Base-by-base conservation (phyloP, 805 yeast species). In the Blastobotrys attinorum region DNA sequence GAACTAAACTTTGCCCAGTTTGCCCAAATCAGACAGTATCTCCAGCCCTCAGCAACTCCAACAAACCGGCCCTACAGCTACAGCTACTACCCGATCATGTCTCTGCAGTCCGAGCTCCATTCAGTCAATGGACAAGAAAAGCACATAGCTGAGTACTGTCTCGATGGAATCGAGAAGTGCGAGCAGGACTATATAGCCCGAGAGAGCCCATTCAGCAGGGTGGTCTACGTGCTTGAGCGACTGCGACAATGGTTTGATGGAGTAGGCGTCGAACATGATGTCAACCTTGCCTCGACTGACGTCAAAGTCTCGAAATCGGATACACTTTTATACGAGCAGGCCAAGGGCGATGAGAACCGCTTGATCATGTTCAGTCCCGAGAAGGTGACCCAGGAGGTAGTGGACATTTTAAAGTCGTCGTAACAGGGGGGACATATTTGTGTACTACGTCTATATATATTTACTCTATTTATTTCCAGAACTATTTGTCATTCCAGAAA, bases 131-230 rank as follows among this genome's bases (percentile, higher is more conserved):
- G 29, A 4, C 23, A 40, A 10, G 35, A 39, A 16, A 31, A 17
- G 18, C 25, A 36, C 22, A 31, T 45, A 10, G 44, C 47, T 15
- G 39, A 41, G 39, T 45, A 31, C 31, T 45, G 47, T 25, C 31
- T 45, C 11, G 13, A 31, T 13, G 45, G 39, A n/a, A 7, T 45
- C 20, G 21, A 25, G n/a, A 18, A 32, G 15, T 23, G 17, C 11
- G 45, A 45, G 25, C 21, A 18, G 18, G 16, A 29, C 20, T 16
- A 16, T 22, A 8, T n/a, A 13, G 35, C 22, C 3, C n/a, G 11
- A 4, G 16, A 21, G 10, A 25, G n/a, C 17, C 34, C 34, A 18
- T 39, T 39, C 41, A 39, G 41, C 33, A 15, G 41, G 11, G 41
- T 29, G 18, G 15, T 11, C 13, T 45, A 45, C 17, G 47, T 21